Conservation (phyloP, 768 basidiomycete species). For the Podaxis sp. region DNA sequence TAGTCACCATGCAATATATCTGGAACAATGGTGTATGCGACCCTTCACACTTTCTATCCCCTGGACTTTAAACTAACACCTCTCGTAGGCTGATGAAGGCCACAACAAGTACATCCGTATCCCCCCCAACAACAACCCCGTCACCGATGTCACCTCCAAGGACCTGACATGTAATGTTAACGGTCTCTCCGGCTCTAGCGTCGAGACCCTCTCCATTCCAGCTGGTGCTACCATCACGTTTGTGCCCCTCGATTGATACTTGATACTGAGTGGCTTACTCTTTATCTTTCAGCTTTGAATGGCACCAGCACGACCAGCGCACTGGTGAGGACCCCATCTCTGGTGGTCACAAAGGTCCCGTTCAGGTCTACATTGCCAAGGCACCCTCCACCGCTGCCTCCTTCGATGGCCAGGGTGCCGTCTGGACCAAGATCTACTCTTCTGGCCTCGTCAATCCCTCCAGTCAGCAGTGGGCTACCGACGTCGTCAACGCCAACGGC, state of each 20-base stretch:
- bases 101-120: slow-evolving; percentile 45
- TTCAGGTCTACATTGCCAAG: slow-evolving; percentile 52
- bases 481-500: slow-evolving; percentile 45
- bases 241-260: slow-evolving; percentile 21
- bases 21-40: slow-evolving; percentile 47
- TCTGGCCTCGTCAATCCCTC: slow-evolving; percentile 20
- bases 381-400: slow-evolving; percentile 36
- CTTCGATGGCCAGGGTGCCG: slow-evolving; percentile 41
- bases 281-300: slow-evolving; percentile 42
- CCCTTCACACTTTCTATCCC: neutral
- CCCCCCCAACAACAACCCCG: slow-evolving; percentile 54
- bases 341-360: slow-evolving; percentile 50
- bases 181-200: slow-evolving; percentile 35
- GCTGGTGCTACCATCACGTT: slow-evolving; percentile 45
- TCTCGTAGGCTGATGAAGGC: slow-evolving; percentile 43
- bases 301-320: slow-evolving; percentile 55
- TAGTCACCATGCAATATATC: slow-evolving; percentile 51
- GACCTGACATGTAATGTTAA: slow-evolving; percentile 55
- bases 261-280: neutral
- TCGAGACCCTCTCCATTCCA: slow-evolving; percentile 38
- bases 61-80: neutral
- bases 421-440: slow-evolving; percentile 52
- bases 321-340: slow-evolving; percentile 54
- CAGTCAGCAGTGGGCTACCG: slow-evolving; percentile 46
- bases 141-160: slow-evolving; percentile 52